Evolutionary conservation across 768 basidiomycete genomes (phyloP), one percentile per base, ranked within the genome.

Genomic region (Amanita pallidorosea): DNA sequence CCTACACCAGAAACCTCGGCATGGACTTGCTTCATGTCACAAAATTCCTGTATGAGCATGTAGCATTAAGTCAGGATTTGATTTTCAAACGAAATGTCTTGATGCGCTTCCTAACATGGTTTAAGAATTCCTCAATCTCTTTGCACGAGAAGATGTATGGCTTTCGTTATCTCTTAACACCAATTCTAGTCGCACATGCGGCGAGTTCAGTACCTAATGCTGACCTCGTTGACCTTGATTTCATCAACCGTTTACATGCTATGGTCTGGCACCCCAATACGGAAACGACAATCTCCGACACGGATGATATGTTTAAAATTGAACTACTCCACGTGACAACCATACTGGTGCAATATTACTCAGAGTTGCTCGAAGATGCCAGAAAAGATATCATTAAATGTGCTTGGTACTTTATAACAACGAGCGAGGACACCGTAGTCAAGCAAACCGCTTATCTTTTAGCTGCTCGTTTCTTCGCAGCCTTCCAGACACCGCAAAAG

Each of bases 341-440:
- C 0, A 73, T 91, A 31, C 75, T 99, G 54, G 85, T 98, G 4
- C 87, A 94, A 53, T 75, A 85, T 58, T 93, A 90, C 56, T 76
- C 83, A 2, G 69, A 79, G n/a, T 65, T 89, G n/a, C 72, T 96
- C 38, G 80, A 80, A 53, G 85, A 90, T 41, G 80, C 78, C 34
- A 81, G 87, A 65, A 97, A 93, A 63, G 89, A 94, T 53, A 82
- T 98, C 57, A 93, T 97, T 69, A 88, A 86, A 63, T 86, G 87
- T 52, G 89, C 91, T 17, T 97, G 92, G 92, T 78, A 84, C 58
- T 88, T 84, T 58, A 88, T 94, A 57, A 77, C 76, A 5, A 60
- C 60, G 47, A 83, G 73, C 49, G 90, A 95, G 37, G 96, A 98
- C 63, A 77, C 85, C 5, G 81, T 93, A 17, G 89, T 96, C 60